A percentile compares a stretch with the other conserved stretches of the same genome.
Conservation (phyloP, 2,329 filamentous ascomycete species). For the Trichoderma gracile region DNA sequence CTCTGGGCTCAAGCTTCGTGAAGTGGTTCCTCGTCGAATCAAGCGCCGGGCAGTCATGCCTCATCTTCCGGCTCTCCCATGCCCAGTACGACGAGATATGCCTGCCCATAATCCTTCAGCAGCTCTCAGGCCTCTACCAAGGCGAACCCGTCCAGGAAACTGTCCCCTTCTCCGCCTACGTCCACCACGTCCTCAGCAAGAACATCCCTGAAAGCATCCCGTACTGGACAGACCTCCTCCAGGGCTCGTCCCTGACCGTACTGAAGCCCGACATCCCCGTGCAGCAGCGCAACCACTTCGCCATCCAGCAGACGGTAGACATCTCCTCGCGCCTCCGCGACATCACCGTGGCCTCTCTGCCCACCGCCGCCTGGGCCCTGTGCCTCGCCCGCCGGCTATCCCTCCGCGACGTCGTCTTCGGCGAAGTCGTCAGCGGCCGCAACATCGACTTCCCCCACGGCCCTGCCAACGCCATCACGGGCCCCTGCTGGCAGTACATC, state of each 20-base stretch:
- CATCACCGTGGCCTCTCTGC: slow-evolving; percentile 63
- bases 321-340: slow-evolving; percentile 52
- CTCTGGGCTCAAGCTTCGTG: slow-evolving; percentile 60
- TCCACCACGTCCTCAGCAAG: slow-evolving; percentile 44
- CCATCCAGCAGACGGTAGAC: slow-evolving; percentile 46
- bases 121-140: slow-evolving; percentile 55
- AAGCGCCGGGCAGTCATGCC: slow-evolving; percentile 39
- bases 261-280: slow-evolving; percentile 45
- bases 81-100: slow-evolving; percentile 71
- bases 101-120: slow-evolving; percentile 60
- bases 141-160: slow-evolving; percentile 35
- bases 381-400: slow-evolving; percentile 57
- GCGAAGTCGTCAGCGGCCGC: slow-evolving; percentile 65
- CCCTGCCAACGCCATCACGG: slow-evolving; percentile 56
- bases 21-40: slow-evolving; percentile 55
- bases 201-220: slow-evolving; percentile 52
- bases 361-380: slow-evolving; percentile 67
- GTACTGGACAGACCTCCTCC: slow-evolving; percentile 63
- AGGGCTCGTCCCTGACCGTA: slow-evolving; percentile 53
- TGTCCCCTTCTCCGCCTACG: slow-evolving; percentile 49
- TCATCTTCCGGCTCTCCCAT: slow-evolving; percentile 65
- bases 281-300: slow-evolving; percentile 42
- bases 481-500: slow-evolving; percentile 68
- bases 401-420: slow-evolving; percentile 61
- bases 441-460: slow-evolving; percentile 55